These are phyloP conservation scores for Bipolaris gigantea DNA, from an alignment of 2,329 filamentous ascomycete species.

Conservation along the genomic window DNA sequence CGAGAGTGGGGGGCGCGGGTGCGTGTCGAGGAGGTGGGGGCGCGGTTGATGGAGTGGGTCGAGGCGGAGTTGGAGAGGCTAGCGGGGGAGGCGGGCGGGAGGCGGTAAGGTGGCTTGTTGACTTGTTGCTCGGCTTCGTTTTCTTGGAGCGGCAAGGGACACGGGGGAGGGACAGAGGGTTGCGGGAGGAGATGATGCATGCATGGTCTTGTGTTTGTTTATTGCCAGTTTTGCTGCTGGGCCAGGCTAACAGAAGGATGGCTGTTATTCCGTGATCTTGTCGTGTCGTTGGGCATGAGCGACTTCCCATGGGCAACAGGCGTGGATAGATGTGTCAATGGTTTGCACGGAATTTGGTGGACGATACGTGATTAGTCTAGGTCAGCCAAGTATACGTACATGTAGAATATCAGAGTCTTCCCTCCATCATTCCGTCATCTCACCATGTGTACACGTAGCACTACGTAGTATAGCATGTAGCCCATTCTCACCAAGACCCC, in stretches of 20 bases:
- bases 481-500: not conserved
- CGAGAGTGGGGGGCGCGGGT: not conserved
- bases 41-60: constrained; percentile 1
- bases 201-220: too few relatives aligned
- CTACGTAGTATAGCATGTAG: not conserved
- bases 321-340: too few relatives aligned
- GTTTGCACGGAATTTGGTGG: too few relatives aligned
- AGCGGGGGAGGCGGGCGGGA: not conserved
- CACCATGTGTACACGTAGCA: not conserved
- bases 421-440: not conserved
- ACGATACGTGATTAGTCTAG: not conserved
- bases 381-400: not conserved
- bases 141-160: too few relatives aligned
- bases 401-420: not conserved
- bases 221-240: too few relatives aligned
- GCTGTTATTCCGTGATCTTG: not conserved
- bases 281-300: too few relatives aligned
- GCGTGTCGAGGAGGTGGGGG: not conserved
- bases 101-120: too few relatives aligned
- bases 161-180: too few relatives aligned
- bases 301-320: too few relatives aligned
- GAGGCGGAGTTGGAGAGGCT: constrained; percentile 3
- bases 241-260: too few relatives aligned
- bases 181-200: too few relatives aligned
- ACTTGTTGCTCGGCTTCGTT: too few relatives aligned